Evolutionary conservation across 371 early-diverging fungal genomes (phyloP).

Genomic region (Phascolomyces articulosus): DNA sequence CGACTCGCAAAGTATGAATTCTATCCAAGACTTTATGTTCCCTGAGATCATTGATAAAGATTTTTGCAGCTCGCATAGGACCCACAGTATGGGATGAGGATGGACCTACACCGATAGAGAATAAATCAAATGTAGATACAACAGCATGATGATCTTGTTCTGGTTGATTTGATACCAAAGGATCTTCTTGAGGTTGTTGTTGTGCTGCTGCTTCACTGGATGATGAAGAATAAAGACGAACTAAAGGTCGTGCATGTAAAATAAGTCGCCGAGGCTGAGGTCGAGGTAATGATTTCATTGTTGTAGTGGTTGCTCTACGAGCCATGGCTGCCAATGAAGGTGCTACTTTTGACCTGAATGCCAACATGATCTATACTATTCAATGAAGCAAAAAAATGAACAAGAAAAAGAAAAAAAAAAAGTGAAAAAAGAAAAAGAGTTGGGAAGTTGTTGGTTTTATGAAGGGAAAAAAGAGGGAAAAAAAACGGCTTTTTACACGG

Average conservation of each 20-base stretch:
- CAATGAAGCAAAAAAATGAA: neutral
- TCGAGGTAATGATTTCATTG: neutral
- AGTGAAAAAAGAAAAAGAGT: neutral
- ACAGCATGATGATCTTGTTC: conserved; percentile 77
- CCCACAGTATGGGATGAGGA: conserved; percentile 93
- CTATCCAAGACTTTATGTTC: conserved; percentile 72
- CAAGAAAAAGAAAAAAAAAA: neutral
- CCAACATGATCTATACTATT: neutral
- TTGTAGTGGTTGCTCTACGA: neutral
- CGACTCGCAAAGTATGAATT: conserved; percentile 73
- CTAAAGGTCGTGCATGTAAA: neutral
- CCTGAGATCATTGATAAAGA: conserved; percentile 86
- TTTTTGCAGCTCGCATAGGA: conserved; percentile 96
- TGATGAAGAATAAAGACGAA: conserved; percentile 15
- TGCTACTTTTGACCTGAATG: conserved; percentile 8
- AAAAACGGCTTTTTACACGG: conserved; percentile 4
- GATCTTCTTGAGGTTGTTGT: neutral
- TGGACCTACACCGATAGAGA: conserved; percentile 95
- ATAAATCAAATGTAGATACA: conserved; percentile 93
- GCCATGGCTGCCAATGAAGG: neutral
- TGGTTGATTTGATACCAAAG: neutral
- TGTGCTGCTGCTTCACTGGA: neutral
- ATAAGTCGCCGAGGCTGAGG: neutral
- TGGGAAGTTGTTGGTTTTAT: too few species aligned
- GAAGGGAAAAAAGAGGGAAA: neutral